These are phyloP conservation scores for Lachnellula willkommii DNA, from an alignment of 2,329 filamentous ascomycete species.

Conservation along the genomic window DNA sequence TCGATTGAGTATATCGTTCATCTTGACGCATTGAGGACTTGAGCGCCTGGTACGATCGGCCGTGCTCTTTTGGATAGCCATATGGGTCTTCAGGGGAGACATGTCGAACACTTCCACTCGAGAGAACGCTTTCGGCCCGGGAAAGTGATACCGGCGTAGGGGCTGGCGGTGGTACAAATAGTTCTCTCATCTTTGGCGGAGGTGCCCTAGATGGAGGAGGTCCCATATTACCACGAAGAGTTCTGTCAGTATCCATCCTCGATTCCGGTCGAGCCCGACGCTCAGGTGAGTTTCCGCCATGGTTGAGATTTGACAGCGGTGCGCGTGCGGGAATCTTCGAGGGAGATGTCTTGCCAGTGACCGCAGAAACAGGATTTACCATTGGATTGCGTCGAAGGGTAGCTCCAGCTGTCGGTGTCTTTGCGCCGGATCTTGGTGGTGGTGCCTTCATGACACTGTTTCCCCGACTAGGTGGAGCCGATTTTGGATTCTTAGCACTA, in stretches of 20 bases:
- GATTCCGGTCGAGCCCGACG: conserved; percentile 40
- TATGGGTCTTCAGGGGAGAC: conserved; percentile 80
- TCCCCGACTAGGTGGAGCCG: conserved; percentile 23
- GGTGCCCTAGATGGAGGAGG: conserved; percentile 59
- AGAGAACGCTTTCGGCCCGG: conserved; percentile 42
- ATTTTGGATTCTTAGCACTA: conserved; percentile 29
- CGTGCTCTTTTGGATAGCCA: conserved; percentile 34
- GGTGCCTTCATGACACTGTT: conserved; percentile 27
- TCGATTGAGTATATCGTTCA: conserved; percentile 30
- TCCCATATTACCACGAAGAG: conserved; percentile 40
- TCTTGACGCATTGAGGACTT: conserved; percentile 40
- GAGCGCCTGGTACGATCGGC: conserved; percentile 36
- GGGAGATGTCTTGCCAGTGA: conserved; percentile 44
- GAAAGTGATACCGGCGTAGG: conserved; percentile 51
- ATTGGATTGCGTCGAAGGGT: conserved; percentile 30
- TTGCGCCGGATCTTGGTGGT: conserved; percentile 33
- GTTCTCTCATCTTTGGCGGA: conserved; percentile 88
- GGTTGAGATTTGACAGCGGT: conserved; percentile 62
- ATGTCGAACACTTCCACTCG: conserved; percentile 51
- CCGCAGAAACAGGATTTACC: conserved; percentile 13
- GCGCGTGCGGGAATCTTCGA: conserved; percentile 65
- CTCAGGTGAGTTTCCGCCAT: conserved; percentile 77
- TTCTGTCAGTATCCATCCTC: conserved; percentile 30
- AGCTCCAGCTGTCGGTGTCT: conserved; percentile 48
- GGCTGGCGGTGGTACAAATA: conserved; percentile 51